Conservation (phyloP, 768 basidiomycete species). For the Tulasnella sp. region DNA sequence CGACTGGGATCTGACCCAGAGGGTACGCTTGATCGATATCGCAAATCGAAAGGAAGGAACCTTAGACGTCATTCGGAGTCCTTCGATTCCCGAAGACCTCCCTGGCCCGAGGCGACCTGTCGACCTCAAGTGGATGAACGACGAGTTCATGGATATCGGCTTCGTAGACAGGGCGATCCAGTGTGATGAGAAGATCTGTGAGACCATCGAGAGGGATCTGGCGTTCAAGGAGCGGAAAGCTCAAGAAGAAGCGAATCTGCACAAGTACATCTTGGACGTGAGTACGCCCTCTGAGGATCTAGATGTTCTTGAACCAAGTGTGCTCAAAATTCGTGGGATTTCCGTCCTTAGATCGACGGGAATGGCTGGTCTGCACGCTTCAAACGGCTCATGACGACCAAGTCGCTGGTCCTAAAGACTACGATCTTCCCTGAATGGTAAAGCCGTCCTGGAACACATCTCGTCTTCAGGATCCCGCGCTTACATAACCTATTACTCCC, state of each 20-base stretch:
- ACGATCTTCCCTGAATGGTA: constrained; percentile 52
- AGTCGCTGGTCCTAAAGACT: constrained; percentile 26
- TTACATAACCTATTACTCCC: constrained; percentile 29
- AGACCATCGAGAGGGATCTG: constrained; percentile 18
- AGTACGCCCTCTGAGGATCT: constrained; percentile 16
- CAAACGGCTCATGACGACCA: constrained; percentile 28
- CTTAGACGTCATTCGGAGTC: neutral
- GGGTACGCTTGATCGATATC: constrained; percentile 19
- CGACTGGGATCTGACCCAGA: constrained; percentile 24
- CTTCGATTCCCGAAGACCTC: neutral
- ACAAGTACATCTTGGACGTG: constrained; percentile 28
- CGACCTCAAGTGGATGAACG: constrained; percentile 18
- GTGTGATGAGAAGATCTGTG: constrained; percentile 21
- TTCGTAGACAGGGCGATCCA: constrained; percentile 26
- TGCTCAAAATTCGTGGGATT: neutral
- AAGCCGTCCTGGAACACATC: constrained; percentile 24
- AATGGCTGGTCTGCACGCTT: constrained; percentile 30
- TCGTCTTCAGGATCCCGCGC: too few species aligned
- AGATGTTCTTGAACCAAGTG: neutral
- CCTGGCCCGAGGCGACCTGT: neutral
- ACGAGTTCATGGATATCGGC: constrained; percentile 23
- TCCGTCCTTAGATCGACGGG: constrained; percentile 21
- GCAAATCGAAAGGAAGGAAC: neutral
- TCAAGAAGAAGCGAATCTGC: constrained; percentile 23
- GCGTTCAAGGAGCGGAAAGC: constrained; percentile 20